Percentiles rank a stretch among this genome's conserved stretches.
Conservation (phyloP, 306 rosid species). For the Medicago arabica region DNA sequence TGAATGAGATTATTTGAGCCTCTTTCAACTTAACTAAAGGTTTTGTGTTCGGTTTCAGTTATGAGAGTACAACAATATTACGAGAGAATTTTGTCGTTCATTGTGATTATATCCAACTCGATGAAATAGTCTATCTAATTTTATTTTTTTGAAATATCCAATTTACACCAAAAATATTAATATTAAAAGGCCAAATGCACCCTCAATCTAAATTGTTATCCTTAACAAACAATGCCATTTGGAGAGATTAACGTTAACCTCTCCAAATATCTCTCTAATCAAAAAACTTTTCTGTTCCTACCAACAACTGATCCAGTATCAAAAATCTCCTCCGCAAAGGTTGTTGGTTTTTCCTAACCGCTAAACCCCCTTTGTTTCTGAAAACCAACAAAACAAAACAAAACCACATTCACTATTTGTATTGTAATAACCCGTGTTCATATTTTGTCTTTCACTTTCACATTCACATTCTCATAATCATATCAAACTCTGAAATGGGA, state of each 20-base stretch:
- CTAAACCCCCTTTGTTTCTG: constrained; percentile 54
- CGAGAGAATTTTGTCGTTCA: too few species aligned
- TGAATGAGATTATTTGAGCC: too few species aligned
- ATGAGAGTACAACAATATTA: too few species aligned
- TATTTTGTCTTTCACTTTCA: constrained; percentile 44
- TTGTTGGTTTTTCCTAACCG: constrained; percentile 80
- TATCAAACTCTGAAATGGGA: constrained; percentile 53
- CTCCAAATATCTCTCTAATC: constrained; percentile 13
- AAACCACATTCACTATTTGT: constrained; percentile 48
- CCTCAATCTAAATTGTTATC: not conserved
- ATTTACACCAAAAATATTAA: not conserved
- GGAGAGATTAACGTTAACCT: constrained; percentile 54
- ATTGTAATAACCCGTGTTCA: constrained; percentile 36
- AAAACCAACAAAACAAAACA: constrained; percentile 31
- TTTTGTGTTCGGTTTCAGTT: too few species aligned
- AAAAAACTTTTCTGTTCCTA: constrained; percentile 39
- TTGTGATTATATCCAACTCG: too few species aligned
- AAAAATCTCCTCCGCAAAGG: constrained; percentile 65
- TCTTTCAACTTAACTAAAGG: too few species aligned
- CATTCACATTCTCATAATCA: constrained; percentile 24
- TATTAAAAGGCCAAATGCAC: constrained; percentile 27
- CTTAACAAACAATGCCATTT: constrained; percentile 45
- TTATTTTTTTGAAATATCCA: too few species aligned
- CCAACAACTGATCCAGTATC: constrained; percentile 64
- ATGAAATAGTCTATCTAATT: too few species aligned